Base-by-base conservation (phyloP, 2,329 filamentous ascomycete species). In the Cordyceps cicadae region DNA sequence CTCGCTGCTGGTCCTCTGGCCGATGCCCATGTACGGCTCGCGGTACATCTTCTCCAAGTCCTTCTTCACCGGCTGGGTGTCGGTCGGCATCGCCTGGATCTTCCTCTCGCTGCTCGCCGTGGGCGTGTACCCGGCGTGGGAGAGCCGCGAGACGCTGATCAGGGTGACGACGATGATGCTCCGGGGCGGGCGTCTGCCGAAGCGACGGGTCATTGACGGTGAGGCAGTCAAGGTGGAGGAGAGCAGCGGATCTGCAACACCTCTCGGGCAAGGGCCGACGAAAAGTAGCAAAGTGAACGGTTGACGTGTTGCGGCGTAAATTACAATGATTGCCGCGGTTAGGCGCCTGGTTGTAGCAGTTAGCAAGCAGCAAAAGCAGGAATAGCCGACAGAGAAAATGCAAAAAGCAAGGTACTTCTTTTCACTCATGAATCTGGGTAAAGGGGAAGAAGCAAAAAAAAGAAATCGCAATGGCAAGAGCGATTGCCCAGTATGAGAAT, bases 1-100 rank as follows among this genome's bases (percentile, higher is more conserved):
- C 0, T 80, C 84, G 0, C 78, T 96, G 60, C 77, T 96, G 0
- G 79, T 96, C 2, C 81, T 96, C 17, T 96, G 92, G 91, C 92
- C 92, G 0, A 93, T 96, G 82, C 92, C 92, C 1, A 86, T 96
- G 85, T 96, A 94, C 69, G 92, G 90, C 12, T 81, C 81, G 0
- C 83, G 83, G 0, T 96, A 96, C 70, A 82, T 96, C 59, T 75
- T 74, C 43, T 72, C 70, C 17, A 73, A 73, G 54, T 32, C 64
- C 0, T 92, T 91, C 76, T 92, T 91, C 70, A 88, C 87, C 0
- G 87, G 87, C 11, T 90, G 87, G 87, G 81, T 89, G 9, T 77
- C 83, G 2, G 83, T 88, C 0, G 86, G 86, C 0, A 87, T 92
- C 34, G 72, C 89, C 2, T 92, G 88, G 88, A 75, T 91, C 59